Evolutionary conservation across 2,329 filamentous ascomycete species (phyloP).

Genomic region (Pseudodiploospora longispora): DNA sequence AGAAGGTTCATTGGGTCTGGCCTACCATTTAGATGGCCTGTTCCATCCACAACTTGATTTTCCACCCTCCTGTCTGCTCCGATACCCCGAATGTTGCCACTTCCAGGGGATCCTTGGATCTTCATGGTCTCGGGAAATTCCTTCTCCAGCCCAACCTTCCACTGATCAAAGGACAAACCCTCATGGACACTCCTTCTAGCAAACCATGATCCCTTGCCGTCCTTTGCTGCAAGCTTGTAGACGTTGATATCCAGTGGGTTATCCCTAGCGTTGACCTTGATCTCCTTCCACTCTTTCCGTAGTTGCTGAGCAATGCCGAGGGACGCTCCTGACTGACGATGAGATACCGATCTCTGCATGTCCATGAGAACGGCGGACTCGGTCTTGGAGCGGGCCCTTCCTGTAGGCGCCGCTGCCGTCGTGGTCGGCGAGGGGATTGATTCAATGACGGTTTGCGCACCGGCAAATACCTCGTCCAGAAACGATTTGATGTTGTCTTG

Average conservation of each 20-base stretch:
- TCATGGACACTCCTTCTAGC: conserved; percentile 76
- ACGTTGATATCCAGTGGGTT: conserved; percentile 71
- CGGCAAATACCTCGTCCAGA: conserved; percentile 51
- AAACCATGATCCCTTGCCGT: conserved; percentile 86
- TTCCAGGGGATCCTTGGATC: conserved; percentile 59
- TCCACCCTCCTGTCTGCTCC: conserved; percentile 72
- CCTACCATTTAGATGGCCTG: conserved; percentile 56
- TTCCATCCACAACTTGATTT: conserved; percentile 45
- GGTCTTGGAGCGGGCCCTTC: conserved; percentile 46
- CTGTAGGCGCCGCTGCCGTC: conserved; percentile 31
- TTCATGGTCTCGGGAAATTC: conserved; percentile 77
- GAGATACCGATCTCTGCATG: conserved; percentile 38
- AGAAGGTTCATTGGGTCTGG: background rate
- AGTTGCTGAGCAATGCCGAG: conserved; percentile 45
- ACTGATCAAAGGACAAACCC: conserved; percentile 66
- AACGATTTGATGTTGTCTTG: conserved; percentile 44
- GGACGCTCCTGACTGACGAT: conserved; percentile 34
- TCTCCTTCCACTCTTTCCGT: conserved; percentile 80
- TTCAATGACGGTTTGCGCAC: conserved; percentile 64
- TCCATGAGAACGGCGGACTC: conserved; percentile 45
- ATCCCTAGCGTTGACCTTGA: conserved; percentile 62
- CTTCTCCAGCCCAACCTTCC: conserved; percentile 65
- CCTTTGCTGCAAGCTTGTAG: conserved; percentile 71
- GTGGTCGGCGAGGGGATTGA: conserved; percentile 54
- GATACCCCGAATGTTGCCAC: conserved; percentile 74